Base-by-base conservation (phyloP, 1,284 basidiomycete genomes). In the Ceratobasidium papillatum region DNA sequence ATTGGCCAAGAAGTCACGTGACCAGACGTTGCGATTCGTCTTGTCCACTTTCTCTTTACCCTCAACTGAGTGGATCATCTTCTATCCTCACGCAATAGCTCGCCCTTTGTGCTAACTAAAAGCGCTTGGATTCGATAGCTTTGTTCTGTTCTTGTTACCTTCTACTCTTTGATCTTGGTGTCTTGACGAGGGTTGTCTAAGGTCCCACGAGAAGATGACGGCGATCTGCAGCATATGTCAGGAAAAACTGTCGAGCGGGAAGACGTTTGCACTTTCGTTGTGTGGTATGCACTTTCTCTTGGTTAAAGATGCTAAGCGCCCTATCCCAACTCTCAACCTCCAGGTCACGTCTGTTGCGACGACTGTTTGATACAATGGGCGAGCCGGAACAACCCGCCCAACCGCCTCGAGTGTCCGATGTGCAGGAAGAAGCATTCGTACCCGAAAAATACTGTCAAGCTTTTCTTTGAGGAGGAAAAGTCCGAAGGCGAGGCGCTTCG, bases 381-480 rank as follows among this genome's bases (percentile, higher is more conserved):
- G 7, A 49, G n/a, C 27, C 69, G 59, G 9, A 62, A 49, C 47
- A 73, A 73, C 58, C 69, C 58, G 11, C 45, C 69, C 14, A 73
- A 36, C 59, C 36, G 47, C 2, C 43, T 73, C 47, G 69, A 73
- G 2, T 73, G 69, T 52, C 69, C 69, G 25, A 73, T 73, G 69
- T 73, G 69, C 22, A 25, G 69, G 12, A 73, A 52, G 32, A 61
- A 62, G 49, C 69, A 73, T 45, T 34, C 58, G 2, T 73, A 73
- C 34, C 69, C 69, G n/a, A 73, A 62, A 32, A 36, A 61, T n/a
- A 73, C 69, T 19, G 36, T 51, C 34, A 73, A 73, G 36, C 49
- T 73, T 14, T 73, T 62, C 69, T 73, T 73, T 51, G 69, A 73
- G 34, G 69, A 73, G 34, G 69, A 73, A 49, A 61, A 52, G 27